These are phyloP conservation scores for Penicillium ochrochloron DNA, from an alignment of 495 filamentous ascomycete species.

Conservation along the genomic window DNA sequence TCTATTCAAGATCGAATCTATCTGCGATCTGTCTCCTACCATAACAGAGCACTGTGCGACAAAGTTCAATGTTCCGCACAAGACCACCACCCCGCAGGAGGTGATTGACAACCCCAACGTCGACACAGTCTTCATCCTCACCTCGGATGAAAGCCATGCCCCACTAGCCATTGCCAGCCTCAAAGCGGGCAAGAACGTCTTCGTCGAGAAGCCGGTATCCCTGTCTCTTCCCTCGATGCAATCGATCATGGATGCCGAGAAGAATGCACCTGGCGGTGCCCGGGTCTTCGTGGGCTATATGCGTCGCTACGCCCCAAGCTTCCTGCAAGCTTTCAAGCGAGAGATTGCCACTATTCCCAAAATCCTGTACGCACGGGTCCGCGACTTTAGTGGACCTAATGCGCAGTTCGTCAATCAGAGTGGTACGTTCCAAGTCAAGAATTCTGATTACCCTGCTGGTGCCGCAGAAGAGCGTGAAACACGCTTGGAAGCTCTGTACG, in stretches of 20 bases:
- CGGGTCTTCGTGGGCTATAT: constrained; percentile 57
- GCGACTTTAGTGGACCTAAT: constrained; percentile 56
- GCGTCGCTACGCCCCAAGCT: constrained; percentile 54
- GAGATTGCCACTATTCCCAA: constrained; percentile 41
- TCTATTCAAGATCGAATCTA: constrained; percentile 39
- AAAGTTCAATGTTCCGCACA: constrained; percentile 30
- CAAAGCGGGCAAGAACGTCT: constrained; percentile 44
- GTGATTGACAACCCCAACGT: constrained; percentile 40
- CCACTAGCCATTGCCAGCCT: constrained; percentile 41
- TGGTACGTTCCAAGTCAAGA: constrained; percentile 49
- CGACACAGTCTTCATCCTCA: constrained; percentile 51
- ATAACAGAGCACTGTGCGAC: constrained; percentile 35
- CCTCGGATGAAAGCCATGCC: constrained; percentile 49
- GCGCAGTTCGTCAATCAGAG: constrained; percentile 50
- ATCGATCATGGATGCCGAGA: constrained; percentile 42
- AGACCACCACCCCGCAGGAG: constrained; percentile 31
- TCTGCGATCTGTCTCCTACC: constrained; percentile 47
- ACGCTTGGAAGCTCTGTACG: constrained; percentile 28
- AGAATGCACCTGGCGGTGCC: constrained; percentile 29
- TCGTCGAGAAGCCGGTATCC: constrained; percentile 58
- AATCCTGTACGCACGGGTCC: constrained; percentile 50
- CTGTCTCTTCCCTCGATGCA: constrained; percentile 36
- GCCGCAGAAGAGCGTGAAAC: constrained; percentile 27
- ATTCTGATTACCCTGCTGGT: constrained; percentile 33
- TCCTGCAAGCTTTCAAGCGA: constrained; percentile 43